Evolutionary conservation across 208 protist species (phyloP).

Genomic region (Crithidia bombi): DNA sequence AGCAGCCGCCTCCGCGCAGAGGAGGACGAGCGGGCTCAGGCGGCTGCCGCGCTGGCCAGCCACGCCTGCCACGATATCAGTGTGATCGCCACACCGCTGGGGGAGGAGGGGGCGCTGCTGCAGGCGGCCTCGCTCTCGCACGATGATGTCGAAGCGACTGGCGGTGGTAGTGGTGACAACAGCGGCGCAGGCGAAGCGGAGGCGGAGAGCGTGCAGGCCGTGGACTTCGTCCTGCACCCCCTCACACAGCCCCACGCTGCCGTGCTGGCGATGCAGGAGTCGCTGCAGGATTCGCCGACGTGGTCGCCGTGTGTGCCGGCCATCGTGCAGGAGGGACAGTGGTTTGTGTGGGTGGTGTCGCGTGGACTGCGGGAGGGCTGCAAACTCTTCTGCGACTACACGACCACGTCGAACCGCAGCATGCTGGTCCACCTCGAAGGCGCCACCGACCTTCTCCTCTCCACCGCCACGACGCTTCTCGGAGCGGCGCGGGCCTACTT

Average conservation of each 20-base stretch:
- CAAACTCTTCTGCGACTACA: conserved; percentile 43
- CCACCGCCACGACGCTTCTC: conserved; percentile 36
- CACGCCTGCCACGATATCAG: conserved; percentile 41
- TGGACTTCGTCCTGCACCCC: conserved; percentile 46
- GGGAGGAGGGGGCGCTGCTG: conserved; percentile 48
- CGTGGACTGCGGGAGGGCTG: conserved; percentile 47
- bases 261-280: conserved; percentile 12
- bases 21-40: conserved; percentile 38
- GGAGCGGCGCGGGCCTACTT: conserved; percentile 61
- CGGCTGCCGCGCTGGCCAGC: conserved; percentile 36
- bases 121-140: conserved; percentile 37
- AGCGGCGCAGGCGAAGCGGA: not conserved
- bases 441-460: conserved; percentile 58
- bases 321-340: conserved; percentile 61
- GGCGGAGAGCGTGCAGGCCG: conserved; percentile 5
- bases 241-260: conserved; percentile 32
- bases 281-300: not conserved
- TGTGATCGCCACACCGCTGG: conserved; percentile 58
- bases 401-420: conserved; percentile 46
- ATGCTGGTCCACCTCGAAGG: conserved; percentile 66
- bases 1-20: conserved; percentile 27
- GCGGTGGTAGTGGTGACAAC: not conserved
- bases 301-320: conserved; percentile 33
- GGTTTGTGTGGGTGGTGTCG: conserved; percentile 61
- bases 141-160: conserved; percentile 13